Base-by-base conservation (phyloP, 805 yeast species). In the Wickerhamomyces rabaulensis region DNA sequence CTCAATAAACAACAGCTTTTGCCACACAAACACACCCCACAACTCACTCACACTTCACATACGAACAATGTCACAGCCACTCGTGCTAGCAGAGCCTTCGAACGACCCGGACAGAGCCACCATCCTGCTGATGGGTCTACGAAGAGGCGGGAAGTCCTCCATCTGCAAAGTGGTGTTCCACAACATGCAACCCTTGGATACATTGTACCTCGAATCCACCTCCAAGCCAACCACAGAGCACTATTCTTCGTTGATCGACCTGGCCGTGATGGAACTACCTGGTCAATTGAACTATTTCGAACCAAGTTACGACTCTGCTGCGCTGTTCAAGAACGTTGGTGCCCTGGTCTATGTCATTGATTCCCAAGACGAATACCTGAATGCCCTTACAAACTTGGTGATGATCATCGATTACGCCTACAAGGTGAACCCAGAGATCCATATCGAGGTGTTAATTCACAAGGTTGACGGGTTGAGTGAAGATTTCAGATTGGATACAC, bases 121-220 rank as follows among this genome's bases (percentile, higher is more conserved):
- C 35, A 81, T 90, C 40, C 73, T 90, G 23, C 66, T 90, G 46
- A 87, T 90, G 96, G 97, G 97, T 1, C 75, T 90, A 31, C 77
- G 96, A 41, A 50, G 60, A 62, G 87, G 92, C 19, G 99, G 99
- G 13, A 94, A 94, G 66, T 88, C 97, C 9, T 90, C 97, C 3
- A 94, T 94, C 27, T 84, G 97, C 59, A 90, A 92, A 61, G 98
- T 94, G 13, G 95, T 94, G 2, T 94, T 94, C 66, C 96, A 92
- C 64, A 87, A 88, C 61, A 89, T 94, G 95, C 96, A 87, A 61
- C 97, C 99, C 1, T 71, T 90, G 50, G 97, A 92, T 59, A 91
- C 98, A 0, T 66, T 92, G 40, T 92, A 92, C 59, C 68, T 94
- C 45, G 98, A 92, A 56, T 81, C 91, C 43, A 92, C 99, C 0